Evolutionary conservation across 345 rosid species (phyloP), one percentile per base, ranked within the genome.

Genomic region (Pugionium cornutum): DNA sequence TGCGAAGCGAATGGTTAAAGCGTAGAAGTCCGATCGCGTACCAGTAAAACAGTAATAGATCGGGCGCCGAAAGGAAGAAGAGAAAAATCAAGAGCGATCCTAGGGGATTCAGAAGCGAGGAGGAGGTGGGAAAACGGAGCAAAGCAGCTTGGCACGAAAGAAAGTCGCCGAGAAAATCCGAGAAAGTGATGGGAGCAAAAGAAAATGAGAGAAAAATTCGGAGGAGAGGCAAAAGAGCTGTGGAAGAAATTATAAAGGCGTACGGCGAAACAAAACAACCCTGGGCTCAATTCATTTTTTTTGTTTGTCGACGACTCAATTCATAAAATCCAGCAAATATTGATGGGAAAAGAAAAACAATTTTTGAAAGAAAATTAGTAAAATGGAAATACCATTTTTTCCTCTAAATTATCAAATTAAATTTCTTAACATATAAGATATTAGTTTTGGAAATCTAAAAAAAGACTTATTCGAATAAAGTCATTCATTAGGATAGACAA

Each of bases 181-280:
- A 76, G 76, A 75, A 79, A 77, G 79, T 79, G 81, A 77, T 82
- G 80, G 72, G 81, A 77, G 62, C 57, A 50, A 48, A 63, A 40
- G 58, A 9, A 30, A 34, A 35, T 6, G 75, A 71, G 75, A 40
- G 44, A 40, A 40, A 40, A 64, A 0, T 51, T 65, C 62, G 61
- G 67, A 47, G 44, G 37, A 39, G 53, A 72, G 64, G 64, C 64
- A 63, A 48, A 62, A 62, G 31, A 54, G 59, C 44, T 60, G 32
- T 47, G 43, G 42, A 28, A 46, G 50, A 55, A 54, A 70, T 45
- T 62, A 62, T 62, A 46, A 62, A 70, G 75, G 75, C 44, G 42
- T 50, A 36, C 39, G 43, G 70, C 30, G 53, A 72, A 62, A 65
- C 61, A 54, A 60, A 62, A 66, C 72, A 66, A 73, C 62, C 50